Evolutionary conservation across 768 basidiomycete species (phyloP), one percentile per base, ranked within the genome.

Genomic region (Lactarius hatsudake): DNA sequence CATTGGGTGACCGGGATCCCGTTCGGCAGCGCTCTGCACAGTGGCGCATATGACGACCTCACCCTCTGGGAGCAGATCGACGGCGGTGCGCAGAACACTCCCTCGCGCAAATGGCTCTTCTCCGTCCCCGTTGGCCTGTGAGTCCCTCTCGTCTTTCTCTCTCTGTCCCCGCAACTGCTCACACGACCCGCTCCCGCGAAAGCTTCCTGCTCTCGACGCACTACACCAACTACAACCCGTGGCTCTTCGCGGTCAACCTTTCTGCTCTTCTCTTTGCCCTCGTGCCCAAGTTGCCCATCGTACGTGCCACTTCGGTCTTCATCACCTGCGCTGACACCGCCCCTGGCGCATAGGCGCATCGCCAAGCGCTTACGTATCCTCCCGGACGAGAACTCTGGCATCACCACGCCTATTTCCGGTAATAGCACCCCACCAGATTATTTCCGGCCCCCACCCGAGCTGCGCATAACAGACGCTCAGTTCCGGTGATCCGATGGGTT

Each of bases 61-160:
- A 98, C 97, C 0, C 81, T 99, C 36, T 99, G 97, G 97, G 97
- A 99, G 75, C 97, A 99, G 82, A 99, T 99, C 59, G 97, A 99
- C 77, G 91, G 93, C 59, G 97, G 97, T 45, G 97, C 96, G 0
- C 97, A 98, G 74, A 97, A 98, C 78, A 99, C 97, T 6, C 97
- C 97, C 0, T 89, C 97, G 6, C 97, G 94, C 81, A 99, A 99
- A 76, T 98, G 95, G 94, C 81, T 99, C 34, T 84, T 97, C 67
- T 87, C 86, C 62, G 88, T 95, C 9, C 97, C 97, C 0, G 89
- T 98, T 71, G 83, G 84, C 43, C 81, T 99, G 97, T 98, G 73
- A 75, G 94, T 80, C 9, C 70, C 56, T 34, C 54, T 63, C 42
- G 38, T 40, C 38, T 13, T 40, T 13, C 32, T 42, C 28, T 30